Evolutionary conservation across 192 early-diverging fungal species (phyloP).

Genomic region (Spizellomyces sp.): DNA sequence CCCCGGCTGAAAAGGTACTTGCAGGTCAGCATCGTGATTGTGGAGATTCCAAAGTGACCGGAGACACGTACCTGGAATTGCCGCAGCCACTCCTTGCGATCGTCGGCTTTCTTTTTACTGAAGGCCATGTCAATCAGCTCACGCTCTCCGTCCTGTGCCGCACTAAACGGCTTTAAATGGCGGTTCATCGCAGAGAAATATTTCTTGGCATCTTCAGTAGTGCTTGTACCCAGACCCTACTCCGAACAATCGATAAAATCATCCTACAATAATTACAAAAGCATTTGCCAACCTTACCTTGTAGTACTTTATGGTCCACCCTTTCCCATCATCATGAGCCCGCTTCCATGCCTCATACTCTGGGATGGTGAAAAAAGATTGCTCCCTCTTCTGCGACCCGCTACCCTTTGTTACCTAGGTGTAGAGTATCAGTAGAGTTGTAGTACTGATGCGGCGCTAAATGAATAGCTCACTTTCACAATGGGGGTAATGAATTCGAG

Average conservation of each 20-base stretch:
- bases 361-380: conserved; percentile 87
- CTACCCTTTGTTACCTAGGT: conserved; percentile 48
- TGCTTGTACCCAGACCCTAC: conserved; percentile 87
- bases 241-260: conserved; percentile 9
- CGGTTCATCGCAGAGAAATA: conserved; percentile 84
- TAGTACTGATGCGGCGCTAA: no score
- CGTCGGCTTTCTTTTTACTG: conserved; percentile 88
- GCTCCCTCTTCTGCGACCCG: conserved; percentile 44
- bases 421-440: no score
- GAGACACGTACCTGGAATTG: conserved; percentile 53
- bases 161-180: conserved; percentile 80
- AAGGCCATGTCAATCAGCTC: conserved; percentile 95
- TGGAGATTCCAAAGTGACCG: neutral
- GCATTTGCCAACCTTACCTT: conserved; percentile 51
- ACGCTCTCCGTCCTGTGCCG: conserved; percentile 61
- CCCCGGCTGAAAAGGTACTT: conserved; percentile 62
- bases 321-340: conserved; percentile 67
- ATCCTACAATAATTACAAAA: neutral
- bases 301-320: conserved; percentile 93
- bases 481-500: conserved; percentile 98
- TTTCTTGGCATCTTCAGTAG: conserved; percentile 78
- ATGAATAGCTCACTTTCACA: conserved; percentile 63
- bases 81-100: conserved; percentile 94
- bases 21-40: neutral
- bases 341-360: conserved; percentile 91